These are phyloP conservation scores for Fusarium anthophilum DNA, from an alignment of 2,329 filamentous ascomycete species.

Conservation along the genomic window DNA sequence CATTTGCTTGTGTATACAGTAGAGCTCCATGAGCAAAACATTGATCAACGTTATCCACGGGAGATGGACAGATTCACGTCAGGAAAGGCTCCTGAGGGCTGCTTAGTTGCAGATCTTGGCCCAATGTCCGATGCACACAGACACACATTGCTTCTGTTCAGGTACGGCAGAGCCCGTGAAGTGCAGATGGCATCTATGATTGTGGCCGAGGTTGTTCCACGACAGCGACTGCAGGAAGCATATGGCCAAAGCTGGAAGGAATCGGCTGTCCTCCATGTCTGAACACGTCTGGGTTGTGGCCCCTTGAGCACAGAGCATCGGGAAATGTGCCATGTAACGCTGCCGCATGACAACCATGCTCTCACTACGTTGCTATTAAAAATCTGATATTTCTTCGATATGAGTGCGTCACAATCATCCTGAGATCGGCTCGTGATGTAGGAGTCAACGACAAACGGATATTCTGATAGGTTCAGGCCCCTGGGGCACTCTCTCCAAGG, in stretches of 20 bases:
- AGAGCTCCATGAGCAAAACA: neutral
- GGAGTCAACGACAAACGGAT: neutral
- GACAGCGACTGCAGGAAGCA: conserved; percentile 8
- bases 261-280: conserved; percentile 2
- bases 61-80: conserved; percentile 27
- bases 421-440: conserved; percentile 14
- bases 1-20: neutral
- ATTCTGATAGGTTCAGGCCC: conserved; percentile 17
- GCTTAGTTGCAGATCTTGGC: conserved; percentile 25
- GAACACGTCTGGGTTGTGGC: neutral
- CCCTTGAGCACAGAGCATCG: neutral
- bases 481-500: neutral
- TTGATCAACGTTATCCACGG: conserved; percentile 14
- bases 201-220: conserved; percentile 23
- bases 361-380: neutral
- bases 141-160: conserved; percentile 16
- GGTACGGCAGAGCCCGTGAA: conserved; percentile 30
- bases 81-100: conserved; percentile 16
- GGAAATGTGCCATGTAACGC: neutral
- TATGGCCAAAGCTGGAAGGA: conserved; percentile 6
- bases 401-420: conserved; percentile 7
- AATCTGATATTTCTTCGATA: conserved; percentile 5
- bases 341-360: neutral
- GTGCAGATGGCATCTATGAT: conserved; percentile 28
- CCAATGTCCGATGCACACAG: conserved; percentile 9